phyloP scores from a whole-genome alignment of 2,329 filamentous ascomycete genomes.

The Lecanicillium sp. region DNA sequence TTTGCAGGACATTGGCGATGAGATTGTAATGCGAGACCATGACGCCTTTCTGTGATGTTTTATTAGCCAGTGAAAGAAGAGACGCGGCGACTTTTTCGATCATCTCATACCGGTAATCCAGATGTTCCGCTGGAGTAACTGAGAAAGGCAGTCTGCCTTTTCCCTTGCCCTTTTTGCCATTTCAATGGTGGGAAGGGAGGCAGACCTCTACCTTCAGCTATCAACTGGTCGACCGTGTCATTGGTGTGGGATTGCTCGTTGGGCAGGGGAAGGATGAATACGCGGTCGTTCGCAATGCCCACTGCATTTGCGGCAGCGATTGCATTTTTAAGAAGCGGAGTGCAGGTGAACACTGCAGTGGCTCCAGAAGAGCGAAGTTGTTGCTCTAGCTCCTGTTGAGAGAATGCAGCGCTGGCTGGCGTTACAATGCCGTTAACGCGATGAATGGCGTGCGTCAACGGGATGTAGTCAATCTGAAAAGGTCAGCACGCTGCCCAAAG shows the following conservation, averaged over 20 bases:
- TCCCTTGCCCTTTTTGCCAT: constrained; percentile 58
- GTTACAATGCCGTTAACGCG: constrained; percentile 64
- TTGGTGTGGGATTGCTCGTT: constrained; percentile 41
- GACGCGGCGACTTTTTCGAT: no score
- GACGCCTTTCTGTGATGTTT: constrained; percentile 72
- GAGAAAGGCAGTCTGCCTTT: constrained; percentile 63
- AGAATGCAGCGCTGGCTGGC: constrained; percentile 70
- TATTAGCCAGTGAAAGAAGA: no score
- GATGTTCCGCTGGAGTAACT: constrained; percentile 78
- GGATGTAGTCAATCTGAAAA: constrained; percentile 63
- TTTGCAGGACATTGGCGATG: constrained; percentile 66
- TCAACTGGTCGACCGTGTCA: constrained; percentile 58
- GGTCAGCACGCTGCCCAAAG: no score
- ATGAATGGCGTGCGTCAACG: constrained; percentile 66
- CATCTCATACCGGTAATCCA: no score
- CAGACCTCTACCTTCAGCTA: constrained; percentile 49
- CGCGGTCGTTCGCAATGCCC: constrained; percentile 53
- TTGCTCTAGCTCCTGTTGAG: constrained; percentile 59
- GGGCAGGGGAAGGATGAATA: constrained; percentile 65
- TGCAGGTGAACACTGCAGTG: constrained; percentile 64
- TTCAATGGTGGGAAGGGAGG: constrained; percentile 46
- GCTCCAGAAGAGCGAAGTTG: constrained; percentile 64
- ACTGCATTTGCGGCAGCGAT: constrained; percentile 55
- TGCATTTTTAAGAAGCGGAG: constrained; percentile 57
- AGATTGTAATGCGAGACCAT: constrained; percentile 76